Evolutionary conservation across 139 green algal genomes (phyloP).

Genomic region (Gonium pectorale): DNA sequence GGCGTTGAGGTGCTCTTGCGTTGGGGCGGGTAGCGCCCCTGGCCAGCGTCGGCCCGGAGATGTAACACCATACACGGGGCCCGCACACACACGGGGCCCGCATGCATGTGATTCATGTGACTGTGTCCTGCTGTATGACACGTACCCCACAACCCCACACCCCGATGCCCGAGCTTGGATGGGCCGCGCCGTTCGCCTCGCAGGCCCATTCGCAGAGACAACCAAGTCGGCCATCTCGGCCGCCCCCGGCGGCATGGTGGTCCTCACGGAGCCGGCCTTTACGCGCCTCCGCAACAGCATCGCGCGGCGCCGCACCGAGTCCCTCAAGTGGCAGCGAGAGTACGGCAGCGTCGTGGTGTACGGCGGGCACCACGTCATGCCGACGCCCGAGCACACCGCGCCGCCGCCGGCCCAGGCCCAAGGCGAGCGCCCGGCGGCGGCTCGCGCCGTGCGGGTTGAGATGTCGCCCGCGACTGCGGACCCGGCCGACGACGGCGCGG

Average conservation of each 20-base stretch:
- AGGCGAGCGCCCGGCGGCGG: neutral
- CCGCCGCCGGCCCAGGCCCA: neutral
- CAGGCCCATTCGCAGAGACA: constrained; percentile 16
- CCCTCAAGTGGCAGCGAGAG: neutral
- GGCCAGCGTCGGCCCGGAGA: too few relatives aligned
- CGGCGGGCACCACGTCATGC: constrained; percentile 36
- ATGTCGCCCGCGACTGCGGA: neutral
- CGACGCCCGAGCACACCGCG: neutral
- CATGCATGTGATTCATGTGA: too few relatives aligned
- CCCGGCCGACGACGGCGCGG: too few relatives aligned
- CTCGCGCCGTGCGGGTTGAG: neutral
- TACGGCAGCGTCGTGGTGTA: neutral
- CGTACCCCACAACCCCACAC: too few relatives aligned
- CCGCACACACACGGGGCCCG: too few relatives aligned
- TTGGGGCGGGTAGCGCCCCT: too few relatives aligned
- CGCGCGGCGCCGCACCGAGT: neutral
- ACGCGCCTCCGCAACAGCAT: neutral
- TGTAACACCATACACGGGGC: too few relatives aligned
- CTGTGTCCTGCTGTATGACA: too few relatives aligned
- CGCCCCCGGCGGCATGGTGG: constrained; percentile 37
- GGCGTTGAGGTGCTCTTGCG: too few relatives aligned
- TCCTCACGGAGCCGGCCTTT: constrained; percentile 33
- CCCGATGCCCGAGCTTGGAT: too few relatives aligned
- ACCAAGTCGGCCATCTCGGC: neutral
- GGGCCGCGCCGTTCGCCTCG: too few relatives aligned